Evolutionary conservation across 1,139 yeast genomes (phyloP), one percentile per base, ranked within the genome.

Genomic region (Yamadazyma spencermartinsiae): DNA sequence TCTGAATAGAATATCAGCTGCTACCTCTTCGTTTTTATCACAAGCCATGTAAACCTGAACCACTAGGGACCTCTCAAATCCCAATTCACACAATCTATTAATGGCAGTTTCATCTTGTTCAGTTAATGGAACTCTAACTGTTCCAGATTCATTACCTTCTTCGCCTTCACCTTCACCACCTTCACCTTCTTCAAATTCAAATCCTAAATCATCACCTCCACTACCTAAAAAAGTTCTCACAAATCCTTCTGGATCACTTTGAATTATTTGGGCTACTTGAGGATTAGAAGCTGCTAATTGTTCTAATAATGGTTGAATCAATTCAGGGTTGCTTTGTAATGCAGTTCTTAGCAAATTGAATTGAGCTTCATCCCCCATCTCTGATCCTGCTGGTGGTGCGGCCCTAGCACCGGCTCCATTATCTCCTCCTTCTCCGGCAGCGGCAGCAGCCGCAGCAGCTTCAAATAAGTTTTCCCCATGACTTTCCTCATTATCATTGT

Each of bases 31-130:
- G 65, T 92, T 89, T 70, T 90, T 92, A 58, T 94, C 98, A 63
- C 98, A 92, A 33, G 98, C 98, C 76, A 94, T 83, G 67, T 88
- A 94, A 26, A 95, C 96, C 68, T 90, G 97, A 45, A 90, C 80
- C 36, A 86, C 98, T 46, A 86, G 69, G 53, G 82, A 76, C 51
- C 96, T 79, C 49, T 87, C 96, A 57, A 92, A 92, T 0, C 99
- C 99, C 49, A 92, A 75, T 58, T 86, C 98, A 60, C 95, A 84
- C 50, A 92, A 73, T 58, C 98, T 79, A 49, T 76, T 76, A 48
- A 92, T 87, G 17, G 98, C 96, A 44, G 75, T 87, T 58, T 85
- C 84, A 60, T 92, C 99, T 52, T 84, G 95, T 43, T 79, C 82
- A 4, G 96, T 79, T 42, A 92, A 72, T 49, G 77, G 75, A 46